Evolutionary conservation across 345 rosid genomes (phyloP), one percentile per base, ranked within the genome.

Genomic region (Eucalyptus coolabah): DNA sequence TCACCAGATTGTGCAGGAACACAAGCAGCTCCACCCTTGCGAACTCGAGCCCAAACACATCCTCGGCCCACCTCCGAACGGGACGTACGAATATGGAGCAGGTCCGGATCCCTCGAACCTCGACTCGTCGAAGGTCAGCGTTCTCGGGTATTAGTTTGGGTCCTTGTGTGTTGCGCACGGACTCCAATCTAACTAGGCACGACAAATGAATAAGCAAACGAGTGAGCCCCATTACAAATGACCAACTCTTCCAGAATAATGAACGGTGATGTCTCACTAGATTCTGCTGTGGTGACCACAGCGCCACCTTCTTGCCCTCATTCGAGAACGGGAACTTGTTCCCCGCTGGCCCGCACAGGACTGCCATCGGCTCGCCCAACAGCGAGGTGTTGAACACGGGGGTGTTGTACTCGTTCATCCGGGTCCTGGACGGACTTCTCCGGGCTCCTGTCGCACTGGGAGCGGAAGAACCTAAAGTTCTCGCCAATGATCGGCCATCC

Each of bases 1-100:
- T 89, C 19, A 89, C 81, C n/a, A 92, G 45, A 34, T 88, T 87
- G 89, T 92, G 93, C 72, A 92, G 65, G 90, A 90, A 92, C 44
- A 92, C 89, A 3, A 92, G 90, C 24, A 92, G 89, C 65, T 87
- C 89, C 12, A 81, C n/a, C 21, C 91, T 83, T 2, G 90, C 89
- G 14, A 69, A 86, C 26, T 89, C 92, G 30, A 45, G 30, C 91
- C 91, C n/a, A 89, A n/a, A 65, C 93, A 87, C 50, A 89, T 89
- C 77, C 92, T 89, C 6, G 81, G 90, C 18, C 91, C 90, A 4
- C 91, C 91, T 63, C 92, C 91, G 34, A 90, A 90, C 5, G 93
- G 91, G 42, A 90, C 87, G 44, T 89, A 91, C 6, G 89, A 87
- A n/a, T 67, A 86, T 5, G 89, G 91, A 17, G 88, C 50, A 5